A percentile compares a stretch with the other conserved stretches of the same genome.
Conservation (phyloP, 2,329 filamentous ascomycete species). For the Xylariaceae sp. region DNA sequence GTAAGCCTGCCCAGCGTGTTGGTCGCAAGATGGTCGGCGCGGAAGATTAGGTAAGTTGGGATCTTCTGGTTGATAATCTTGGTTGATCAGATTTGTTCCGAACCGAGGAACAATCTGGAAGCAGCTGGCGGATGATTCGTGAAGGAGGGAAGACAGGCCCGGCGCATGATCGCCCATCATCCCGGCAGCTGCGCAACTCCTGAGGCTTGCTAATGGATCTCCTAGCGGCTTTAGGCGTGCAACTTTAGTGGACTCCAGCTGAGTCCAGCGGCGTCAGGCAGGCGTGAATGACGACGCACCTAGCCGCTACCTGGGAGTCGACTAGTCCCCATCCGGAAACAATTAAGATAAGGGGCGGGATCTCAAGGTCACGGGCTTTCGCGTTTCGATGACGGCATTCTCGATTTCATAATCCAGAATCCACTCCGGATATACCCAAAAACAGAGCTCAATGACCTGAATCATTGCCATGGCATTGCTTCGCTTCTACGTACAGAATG, state of each 20-base stretch:
- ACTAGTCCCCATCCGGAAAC: conserved; percentile 3
- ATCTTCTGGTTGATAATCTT: background rate
- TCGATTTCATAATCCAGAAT: background rate
- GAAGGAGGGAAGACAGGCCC: background rate
- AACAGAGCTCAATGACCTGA: background rate
- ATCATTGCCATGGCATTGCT: background rate
- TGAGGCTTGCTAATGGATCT: background rate
- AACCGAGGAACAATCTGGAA: conserved; percentile 26
- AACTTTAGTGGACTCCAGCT: background rate
- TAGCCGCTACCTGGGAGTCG: background rate
- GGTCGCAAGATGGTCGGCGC: conserved; percentile 17
- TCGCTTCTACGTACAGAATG: background rate
- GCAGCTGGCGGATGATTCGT: conserved; percentile 9
- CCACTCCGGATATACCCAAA: no score
- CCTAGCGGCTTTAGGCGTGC: background rate
- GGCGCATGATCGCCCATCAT: background rate
- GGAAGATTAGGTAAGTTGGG: conserved; percentile 21
- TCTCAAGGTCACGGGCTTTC: conserved; percentile 27
- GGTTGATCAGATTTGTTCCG: conserved; percentile 1
- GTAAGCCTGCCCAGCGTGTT: conserved; percentile 22
- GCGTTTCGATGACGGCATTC: conserved; percentile 30
- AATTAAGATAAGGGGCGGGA: conserved; percentile 10
- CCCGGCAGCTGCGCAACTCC: conserved; percentile 1
- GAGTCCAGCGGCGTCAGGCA: background rate
- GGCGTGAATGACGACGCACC: background rate